Base-by-base conservation (phyloP, 768 basidiomycete species). In the Suillus fuscotomentosus region DNA sequence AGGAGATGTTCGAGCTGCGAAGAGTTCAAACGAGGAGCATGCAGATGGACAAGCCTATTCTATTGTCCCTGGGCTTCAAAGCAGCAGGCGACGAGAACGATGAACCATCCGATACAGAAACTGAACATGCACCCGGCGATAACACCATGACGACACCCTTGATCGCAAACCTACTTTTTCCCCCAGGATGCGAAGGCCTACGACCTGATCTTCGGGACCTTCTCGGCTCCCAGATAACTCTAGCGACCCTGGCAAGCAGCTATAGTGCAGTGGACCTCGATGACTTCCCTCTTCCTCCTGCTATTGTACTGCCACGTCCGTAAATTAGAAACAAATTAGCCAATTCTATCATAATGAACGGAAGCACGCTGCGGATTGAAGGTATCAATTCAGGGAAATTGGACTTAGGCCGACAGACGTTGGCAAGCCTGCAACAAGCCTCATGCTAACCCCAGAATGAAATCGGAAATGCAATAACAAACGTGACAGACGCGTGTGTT, bases 11-110 rank as follows among this genome's bases (percentile, higher is more conserved):
- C 66, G 83, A 84, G 65, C 74, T 84, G 53, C 78, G 76, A 66
- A 78, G 82, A 14, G 84, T 77, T 3, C 83, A 81, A 56, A 80
- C 82, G 55, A 81, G 78, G 69, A 86, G 83, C 65, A 74, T 86
- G 70, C 81, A 83, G 68, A 75, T 84, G 65, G 81, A 83, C 72
- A 80, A 77, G 70, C 83, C 80, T 5, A 74, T 82, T 54, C 68
- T 85, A 34, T 67, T 84, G 39, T 73, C 77, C 15, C 65, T 81
- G 66, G 64, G 69, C 60, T 45, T 66, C 24, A 71, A 65, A 56
- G 55, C 27, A 24, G 39, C 63, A 39, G 64, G 63, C 8, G 60
- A 64, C 41, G 27, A 11, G 14, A 60, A 63, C 15, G 71, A 73
- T 59, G 61, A 73, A 55, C 59, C 47, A 24, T 45, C 61, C 9